Conservation (phyloP, 345 rosid genomes). For the Gossypium anomalum region DNA sequence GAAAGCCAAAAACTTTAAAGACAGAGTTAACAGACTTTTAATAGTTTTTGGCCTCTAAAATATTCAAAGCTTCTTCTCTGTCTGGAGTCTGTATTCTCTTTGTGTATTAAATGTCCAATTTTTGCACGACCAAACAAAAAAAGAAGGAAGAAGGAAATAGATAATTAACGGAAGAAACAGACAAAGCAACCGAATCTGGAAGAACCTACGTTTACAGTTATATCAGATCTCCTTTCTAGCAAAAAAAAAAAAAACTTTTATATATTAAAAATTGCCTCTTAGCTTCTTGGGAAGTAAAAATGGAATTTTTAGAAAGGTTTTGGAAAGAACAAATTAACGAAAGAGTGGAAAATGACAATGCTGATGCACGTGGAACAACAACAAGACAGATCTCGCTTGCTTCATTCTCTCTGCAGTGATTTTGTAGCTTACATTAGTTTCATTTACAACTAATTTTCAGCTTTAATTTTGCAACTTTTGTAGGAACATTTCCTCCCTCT, state of each 20-base stretch:
- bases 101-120: background rate
- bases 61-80: background rate
- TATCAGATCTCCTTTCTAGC: constrained; percentile 11
- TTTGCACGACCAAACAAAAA: background rate
- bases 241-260: background rate
- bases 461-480: no score
- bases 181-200: background rate
- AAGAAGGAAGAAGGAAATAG: background rate
- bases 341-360: no score
- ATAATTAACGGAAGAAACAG: background rate
- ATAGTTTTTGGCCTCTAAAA: background rate
- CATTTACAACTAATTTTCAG: no score
- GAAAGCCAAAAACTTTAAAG: constrained; percentile 5
- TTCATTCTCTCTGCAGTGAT: no score
- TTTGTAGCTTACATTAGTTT: no score
- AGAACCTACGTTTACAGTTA: constrained; percentile 4
- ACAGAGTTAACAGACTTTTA: background rate
- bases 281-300: background rate
- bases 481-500: no score
- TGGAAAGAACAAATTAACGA: no score
- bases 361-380: no score
- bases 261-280: background rate
- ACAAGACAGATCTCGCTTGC: no score
- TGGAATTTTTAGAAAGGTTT: background rate
- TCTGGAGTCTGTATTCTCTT: background rate